Conservation (phyloP, 1,139 yeast species). For the Geotrichum candidum region DNA sequence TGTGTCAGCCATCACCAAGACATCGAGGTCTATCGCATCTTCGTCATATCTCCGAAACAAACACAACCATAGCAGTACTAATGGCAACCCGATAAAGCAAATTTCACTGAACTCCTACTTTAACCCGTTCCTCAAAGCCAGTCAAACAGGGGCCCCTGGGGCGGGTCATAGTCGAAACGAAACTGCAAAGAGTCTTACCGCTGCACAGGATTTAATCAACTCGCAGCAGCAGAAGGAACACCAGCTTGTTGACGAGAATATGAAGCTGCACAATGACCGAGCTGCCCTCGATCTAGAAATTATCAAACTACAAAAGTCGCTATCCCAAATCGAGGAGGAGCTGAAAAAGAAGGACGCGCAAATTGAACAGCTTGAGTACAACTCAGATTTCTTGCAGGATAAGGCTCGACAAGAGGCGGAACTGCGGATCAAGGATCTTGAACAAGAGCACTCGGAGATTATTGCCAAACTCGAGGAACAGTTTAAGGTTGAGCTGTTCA, state of each 20-base stretch:
- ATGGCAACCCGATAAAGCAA: not conserved
- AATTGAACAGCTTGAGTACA: not conserved
- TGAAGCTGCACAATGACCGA: slow-evolving; percentile 12
- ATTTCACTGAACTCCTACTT: slow-evolving; percentile 2
- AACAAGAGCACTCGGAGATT: slow-evolving; percentile 17
- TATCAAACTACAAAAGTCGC: slow-evolving; percentile 27
- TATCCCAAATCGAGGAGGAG: slow-evolving; percentile 36
- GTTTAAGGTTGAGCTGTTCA: slow-evolving; percentile 5
- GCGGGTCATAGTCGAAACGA: not conserved
- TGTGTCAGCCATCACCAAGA: not conserved
- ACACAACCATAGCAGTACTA: not conserved
- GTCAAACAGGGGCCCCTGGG: not conserved
- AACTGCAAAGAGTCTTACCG: not conserved
- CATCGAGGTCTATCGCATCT: slow-evolving; percentile 3
- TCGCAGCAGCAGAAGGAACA: slow-evolving; percentile 2
- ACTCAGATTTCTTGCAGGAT: slow-evolving; percentile 29
- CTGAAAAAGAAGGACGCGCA: slow-evolving; percentile 24
- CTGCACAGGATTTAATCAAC: slow-evolving; percentile 3
- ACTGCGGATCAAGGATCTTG: slow-evolving; percentile 6
- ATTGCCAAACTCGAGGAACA: slow-evolving; percentile 23
- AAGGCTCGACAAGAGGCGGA: slow-evolving; percentile 28
- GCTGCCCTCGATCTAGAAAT: slow-evolving; percentile 3
- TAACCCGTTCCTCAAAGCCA: not conserved
- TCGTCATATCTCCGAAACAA: slow-evolving; percentile 1
- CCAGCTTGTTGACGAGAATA: slow-evolving; percentile 16